A percentile compares a stretch with the other conserved stretches of the same genome.
Evolutionary conservation across 2,329 filamentous ascomycete species (phyloP).

Genomic region (Chrysoporthe puriensis): DNA sequence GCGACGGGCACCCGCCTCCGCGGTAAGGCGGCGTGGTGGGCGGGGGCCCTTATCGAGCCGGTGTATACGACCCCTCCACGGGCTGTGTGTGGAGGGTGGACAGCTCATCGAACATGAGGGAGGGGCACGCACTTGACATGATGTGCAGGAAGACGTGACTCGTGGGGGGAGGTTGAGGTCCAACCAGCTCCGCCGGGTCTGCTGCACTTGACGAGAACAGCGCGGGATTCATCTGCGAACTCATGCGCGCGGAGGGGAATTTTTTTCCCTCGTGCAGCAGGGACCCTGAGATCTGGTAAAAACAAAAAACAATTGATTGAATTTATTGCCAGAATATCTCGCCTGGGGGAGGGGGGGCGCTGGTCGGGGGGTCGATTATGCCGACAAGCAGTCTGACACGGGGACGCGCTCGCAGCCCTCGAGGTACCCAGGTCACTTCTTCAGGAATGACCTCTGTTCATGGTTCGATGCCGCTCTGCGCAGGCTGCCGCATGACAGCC

Average conservation of each 20-base stretch:
- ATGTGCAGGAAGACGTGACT: constrained; percentile 15
- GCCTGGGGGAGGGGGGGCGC: not conserved
- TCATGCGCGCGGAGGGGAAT: not conserved
- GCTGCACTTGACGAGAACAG: constrained; percentile 7
- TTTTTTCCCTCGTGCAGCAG: not conserved
- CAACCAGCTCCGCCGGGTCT: not conserved
- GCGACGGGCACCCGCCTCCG: constrained; percentile 13
- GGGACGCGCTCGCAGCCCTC: no score
- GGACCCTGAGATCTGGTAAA: not conserved
- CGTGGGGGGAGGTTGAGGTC: not conserved
- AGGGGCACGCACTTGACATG: constrained; percentile 17
- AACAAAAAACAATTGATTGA: not conserved
- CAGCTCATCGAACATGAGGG: constrained; percentile 11
- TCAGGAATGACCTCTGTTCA: not conserved
- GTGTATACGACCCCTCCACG: not conserved
- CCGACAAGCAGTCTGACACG: no score
- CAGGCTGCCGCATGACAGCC: not conserved
- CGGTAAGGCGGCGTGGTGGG: not conserved
- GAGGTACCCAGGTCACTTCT: not conserved
- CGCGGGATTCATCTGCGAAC: not conserved
- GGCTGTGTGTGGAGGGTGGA: not conserved
- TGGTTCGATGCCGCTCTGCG: no score
- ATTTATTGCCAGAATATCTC: not conserved
- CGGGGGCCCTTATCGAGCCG: not conserved
- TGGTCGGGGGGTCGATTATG: no score